These are phyloP conservation scores for Sporothrix dimorphospora DNA, from an alignment of 2,329 filamentous ascomycete species.

Conservation along the genomic window DNA sequence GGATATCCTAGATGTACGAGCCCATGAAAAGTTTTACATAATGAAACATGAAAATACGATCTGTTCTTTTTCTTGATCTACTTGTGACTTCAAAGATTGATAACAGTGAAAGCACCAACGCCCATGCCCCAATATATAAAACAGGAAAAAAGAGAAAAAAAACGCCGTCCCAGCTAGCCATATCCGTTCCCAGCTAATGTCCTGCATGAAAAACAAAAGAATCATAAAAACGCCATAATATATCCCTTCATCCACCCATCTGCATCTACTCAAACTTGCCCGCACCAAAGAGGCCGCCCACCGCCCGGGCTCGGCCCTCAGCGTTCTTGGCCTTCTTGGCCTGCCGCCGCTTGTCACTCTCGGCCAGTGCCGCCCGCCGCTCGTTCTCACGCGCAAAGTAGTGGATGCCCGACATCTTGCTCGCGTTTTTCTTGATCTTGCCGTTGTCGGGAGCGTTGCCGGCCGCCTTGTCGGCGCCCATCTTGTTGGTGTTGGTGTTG, in stretches of 20 bases:
- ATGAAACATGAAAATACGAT: not conserved
- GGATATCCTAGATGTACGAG: not conserved
- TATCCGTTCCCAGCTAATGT: not conserved
- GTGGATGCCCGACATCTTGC: constrained; percentile 63
- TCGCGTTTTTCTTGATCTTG: constrained; percentile 57
- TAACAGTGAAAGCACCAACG: not conserved
- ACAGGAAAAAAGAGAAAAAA: not conserved
- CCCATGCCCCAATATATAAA: not conserved
- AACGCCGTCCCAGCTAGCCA: not conserved
- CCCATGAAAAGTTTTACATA: not conserved
- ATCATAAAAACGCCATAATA: not conserved
- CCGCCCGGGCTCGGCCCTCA: constrained; percentile 58
- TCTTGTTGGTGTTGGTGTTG: not conserved
- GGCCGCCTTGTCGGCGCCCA: not conserved
- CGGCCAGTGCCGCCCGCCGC: constrained; percentile 56
- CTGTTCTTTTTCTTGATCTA: too few species aligned
- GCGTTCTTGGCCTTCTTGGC: constrained; percentile 61
- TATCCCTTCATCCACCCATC: not conserved
- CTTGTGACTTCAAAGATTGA: not conserved
- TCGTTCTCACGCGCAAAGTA: constrained; percentile 64
- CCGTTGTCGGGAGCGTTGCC: constrained; percentile 39
- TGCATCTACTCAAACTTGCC: constrained; percentile 55
- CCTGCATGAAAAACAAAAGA: not conserved
- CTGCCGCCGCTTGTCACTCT: constrained; percentile 62
- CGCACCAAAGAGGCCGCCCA: constrained; percentile 61